These are phyloP conservation scores for Suhomyces maxii DNA, from an alignment of 1,139 yeast species.

Conservation along the genomic window DNA sequence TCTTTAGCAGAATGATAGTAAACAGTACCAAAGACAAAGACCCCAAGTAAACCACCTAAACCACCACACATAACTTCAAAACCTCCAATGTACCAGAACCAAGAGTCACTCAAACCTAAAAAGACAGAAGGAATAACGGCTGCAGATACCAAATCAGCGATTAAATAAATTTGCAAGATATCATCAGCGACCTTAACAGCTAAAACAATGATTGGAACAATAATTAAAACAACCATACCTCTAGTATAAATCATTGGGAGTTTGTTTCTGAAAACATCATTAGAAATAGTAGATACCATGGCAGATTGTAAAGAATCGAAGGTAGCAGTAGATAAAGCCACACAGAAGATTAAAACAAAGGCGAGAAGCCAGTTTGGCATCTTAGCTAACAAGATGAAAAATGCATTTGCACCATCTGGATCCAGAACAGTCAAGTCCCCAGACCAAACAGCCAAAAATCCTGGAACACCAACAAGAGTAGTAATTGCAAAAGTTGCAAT, in stretches of 20 bases:
- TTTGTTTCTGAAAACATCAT: constrained; percentile 83
- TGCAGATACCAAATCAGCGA: constrained; percentile 86
- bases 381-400: constrained; percentile 64
- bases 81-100: constrained; percentile 71
- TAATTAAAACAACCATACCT: constrained; percentile 67
- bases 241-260: constrained; percentile 68
- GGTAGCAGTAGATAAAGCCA: constrained; percentile 80
- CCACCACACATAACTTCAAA: constrained; percentile 84
- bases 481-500: constrained; percentile 62
- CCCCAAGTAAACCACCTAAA: constrained; percentile 74
- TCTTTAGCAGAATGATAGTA: constrained; percentile 70
- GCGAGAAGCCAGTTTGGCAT: constrained; percentile 92
- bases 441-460: constrained; percentile 89
- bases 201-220: constrained; percentile 82
- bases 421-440: constrained; percentile 67
- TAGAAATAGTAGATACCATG: constrained; percentile 83
- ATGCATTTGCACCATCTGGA: constrained; percentile 61
- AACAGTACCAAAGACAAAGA: constrained; percentile 79
- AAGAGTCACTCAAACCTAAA: constrained; percentile 66
- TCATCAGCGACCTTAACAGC: constrained; percentile 80
- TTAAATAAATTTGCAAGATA: constrained; percentile 81
- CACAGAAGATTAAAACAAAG: constrained; percentile 72
- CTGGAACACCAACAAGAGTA: constrained; percentile 77
- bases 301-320: constrained; percentile 90
- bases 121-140: constrained; percentile 85